Evolutionary conservation across 306 rosid species (phyloP), one percentile per base, ranked within the genome.

Genomic region (Neltuma alba): DNA sequence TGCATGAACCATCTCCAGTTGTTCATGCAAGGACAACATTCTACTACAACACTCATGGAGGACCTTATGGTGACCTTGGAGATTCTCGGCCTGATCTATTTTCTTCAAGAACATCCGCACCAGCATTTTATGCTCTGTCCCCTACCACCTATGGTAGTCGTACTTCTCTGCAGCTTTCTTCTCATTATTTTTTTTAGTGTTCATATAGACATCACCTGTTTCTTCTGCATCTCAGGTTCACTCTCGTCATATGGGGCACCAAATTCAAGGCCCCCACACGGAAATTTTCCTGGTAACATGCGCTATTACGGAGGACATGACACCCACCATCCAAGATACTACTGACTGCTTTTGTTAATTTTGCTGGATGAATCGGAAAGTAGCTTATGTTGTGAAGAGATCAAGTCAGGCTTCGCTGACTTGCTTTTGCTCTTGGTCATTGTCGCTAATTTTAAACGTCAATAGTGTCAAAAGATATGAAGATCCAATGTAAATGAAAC

Each of bases 211-310:
- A 41, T 48, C n/a, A 23, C 71, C n/a, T 80, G 86, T 84, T 71
- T 4, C 67, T 80, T 74, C 80, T 66, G 34, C 41, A 45, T 54
- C 63, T 82, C 88, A 84, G 96, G 84, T 83, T 38, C 84, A 50
- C 86, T 81, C 81, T 38, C 86, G 20, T 83, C 80, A 1, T 76
- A 80, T 74, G 85, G 75, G 9, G 81, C 65, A 58, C 84, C 42
- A 16, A 37, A 31, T 50, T 77, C 73, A 57, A 82, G 85, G 76
- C 84, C 87, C 68, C 79, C 68, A 36, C 10, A 74, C 41, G 78
- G 77, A 81, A 75, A 73, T 28, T 63, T 41, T 77, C 83, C 79
- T 28, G 75, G 72, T n/a, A n/a, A n/a, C n/a, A n/a, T n/a, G n/a
- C n/a, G n/a, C n/a, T n/a, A n/a, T n/a, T n/a, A n/a, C n/a, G n/a